Percentiles rank a stretch among this genome's conserved stretches.
Evolutionary conservation across 257 asterid species (phyloP).

Genomic region (Ilex aquifolium): DNA sequence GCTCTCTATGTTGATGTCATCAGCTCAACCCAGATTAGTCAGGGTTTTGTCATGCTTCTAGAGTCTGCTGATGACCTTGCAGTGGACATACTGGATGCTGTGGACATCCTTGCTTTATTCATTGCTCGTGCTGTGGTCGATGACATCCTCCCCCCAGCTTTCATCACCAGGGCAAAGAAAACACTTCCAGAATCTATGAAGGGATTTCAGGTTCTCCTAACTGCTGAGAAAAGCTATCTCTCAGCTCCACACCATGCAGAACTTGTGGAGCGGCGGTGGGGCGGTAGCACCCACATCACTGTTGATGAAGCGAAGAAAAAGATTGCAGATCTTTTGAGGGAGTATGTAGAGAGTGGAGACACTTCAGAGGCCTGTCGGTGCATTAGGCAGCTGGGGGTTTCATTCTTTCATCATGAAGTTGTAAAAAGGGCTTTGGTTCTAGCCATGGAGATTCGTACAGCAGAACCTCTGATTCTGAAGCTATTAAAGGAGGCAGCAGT

Average conservation of each 20-base stretch:
- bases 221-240: conserved; percentile 91
- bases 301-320: conserved; percentile 90
- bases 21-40: conserved; percentile 65
- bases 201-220: conserved; percentile 73
- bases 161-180: conserved; percentile 69
- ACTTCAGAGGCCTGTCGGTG: conserved; percentile 92
- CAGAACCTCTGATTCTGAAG: conserved; percentile 58
- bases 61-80: conserved; percentile 94
- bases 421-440: conserved; percentile 83
- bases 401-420: conserved; percentile 97
- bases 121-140: conserved; percentile 94
- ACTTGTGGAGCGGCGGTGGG: conserved; percentile 95
- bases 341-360: conserved; percentile 86
- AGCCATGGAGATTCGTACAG: conserved; percentile 73
- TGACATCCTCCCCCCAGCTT: conserved; percentile 92
- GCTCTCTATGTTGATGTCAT: conserved; percentile 85
- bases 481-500: conserved; percentile 84
- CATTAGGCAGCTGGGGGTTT: conserved; percentile 79
- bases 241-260: conserved; percentile 99
- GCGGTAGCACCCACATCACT: conserved; percentile 94
- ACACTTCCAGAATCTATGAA: conserved; percentile 68
- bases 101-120: conserved; percentile 80
- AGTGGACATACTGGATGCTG: conserved; percentile 90
- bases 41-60: conserved; percentile 74
- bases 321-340: conserved; percentile 78